Evolutionary conservation across 2,329 filamentous ascomycete genomes (phyloP).

Genomic region (Raffaelea ambrosiae): DNA sequence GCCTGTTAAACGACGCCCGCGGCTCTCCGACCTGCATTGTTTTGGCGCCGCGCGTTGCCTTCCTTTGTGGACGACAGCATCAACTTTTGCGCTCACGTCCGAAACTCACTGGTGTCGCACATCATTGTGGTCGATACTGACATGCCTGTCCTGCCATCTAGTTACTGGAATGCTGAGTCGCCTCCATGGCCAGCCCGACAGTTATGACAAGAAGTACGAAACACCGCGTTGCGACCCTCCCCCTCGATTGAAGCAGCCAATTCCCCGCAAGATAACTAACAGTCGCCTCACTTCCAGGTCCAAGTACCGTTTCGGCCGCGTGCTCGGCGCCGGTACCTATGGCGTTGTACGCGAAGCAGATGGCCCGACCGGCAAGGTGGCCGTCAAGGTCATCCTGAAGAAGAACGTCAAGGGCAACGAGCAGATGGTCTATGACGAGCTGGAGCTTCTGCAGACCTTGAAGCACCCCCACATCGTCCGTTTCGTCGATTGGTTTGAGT

Average conservation of each 20-base stretch:
- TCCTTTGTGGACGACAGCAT: too few species aligned
- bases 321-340: constrained; percentile 93
- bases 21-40: too few species aligned
- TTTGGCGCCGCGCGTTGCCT: too few species aligned
- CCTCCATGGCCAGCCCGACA: constrained; percentile 92
- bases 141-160: constrained; percentile 23
- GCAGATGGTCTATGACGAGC: constrained; percentile 96
- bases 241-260: background rate
- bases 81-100: too few species aligned
- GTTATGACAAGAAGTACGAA: constrained; percentile 92
- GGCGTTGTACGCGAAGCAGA: constrained; percentile 96
- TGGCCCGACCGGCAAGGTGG: constrained; percentile 72
- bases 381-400: constrained; percentile 98
- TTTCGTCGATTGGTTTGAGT: constrained; percentile 99
- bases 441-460: constrained; percentile 84
- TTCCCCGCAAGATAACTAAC: too few species aligned
- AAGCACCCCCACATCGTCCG: constrained; percentile 93
- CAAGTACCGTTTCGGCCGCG: constrained; percentile 86
- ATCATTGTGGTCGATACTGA: too few species aligned
- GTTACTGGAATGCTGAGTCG: constrained; percentile 89
- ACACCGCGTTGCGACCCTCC: constrained; percentile 14
- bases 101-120: too few species aligned
- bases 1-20: too few species aligned
- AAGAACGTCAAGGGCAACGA: constrained; percentile 99
- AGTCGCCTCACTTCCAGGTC: constrained; percentile 41